Percentiles rank a stretch among this genome's conserved stretches.
Conservation (phyloP, 257 asterid genomes). For the Solanum habrochaites region DNA sequence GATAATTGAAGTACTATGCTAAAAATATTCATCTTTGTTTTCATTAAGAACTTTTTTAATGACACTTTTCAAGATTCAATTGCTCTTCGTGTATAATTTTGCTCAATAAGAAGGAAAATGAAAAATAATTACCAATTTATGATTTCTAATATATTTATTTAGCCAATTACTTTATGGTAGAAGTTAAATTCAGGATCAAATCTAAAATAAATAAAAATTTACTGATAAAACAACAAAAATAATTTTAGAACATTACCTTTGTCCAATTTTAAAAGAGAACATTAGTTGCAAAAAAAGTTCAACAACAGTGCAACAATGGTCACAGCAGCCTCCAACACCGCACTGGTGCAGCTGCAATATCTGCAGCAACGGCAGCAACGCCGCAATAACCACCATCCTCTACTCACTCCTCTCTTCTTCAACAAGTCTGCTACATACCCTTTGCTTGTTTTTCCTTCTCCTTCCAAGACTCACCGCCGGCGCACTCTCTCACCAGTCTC, state of each 20-base stretch:
- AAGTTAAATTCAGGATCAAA: neutral
- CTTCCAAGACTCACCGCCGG: constrained; percentile 15
- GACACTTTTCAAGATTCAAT: fast-evolving
- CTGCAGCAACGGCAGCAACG: constrained; percentile 35
- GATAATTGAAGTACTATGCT: neutral
- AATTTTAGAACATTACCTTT: neutral
- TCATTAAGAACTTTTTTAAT: neutral
- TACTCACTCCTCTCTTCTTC: constrained; percentile 12
- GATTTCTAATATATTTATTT: neutral
- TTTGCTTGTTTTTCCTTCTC: constrained; percentile 7
- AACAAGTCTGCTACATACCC: constrained; percentile 6
- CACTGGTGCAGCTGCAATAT: constrained; percentile 16
- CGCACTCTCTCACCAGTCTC: constrained; percentile 23
- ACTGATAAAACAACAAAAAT: neutral
- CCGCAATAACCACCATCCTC: neutral
- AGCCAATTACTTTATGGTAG: neutral
- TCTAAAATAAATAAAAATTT: neutral
- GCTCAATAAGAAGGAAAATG: neutral
- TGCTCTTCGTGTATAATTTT: fast-evolving
- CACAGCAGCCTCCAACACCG: constrained; percentile 29
- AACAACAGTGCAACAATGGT: constrained; percentile 1
- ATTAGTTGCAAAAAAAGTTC: neutral
- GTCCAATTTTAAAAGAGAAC: neutral
- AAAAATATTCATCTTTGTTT: neutral
- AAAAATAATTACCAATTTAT: neutral